Evolutionary conservation across 495 filamentous ascomycete species (phyloP), one percentile per base, ranked within the genome.

Genomic region (Penicillium angulare): DNA sequence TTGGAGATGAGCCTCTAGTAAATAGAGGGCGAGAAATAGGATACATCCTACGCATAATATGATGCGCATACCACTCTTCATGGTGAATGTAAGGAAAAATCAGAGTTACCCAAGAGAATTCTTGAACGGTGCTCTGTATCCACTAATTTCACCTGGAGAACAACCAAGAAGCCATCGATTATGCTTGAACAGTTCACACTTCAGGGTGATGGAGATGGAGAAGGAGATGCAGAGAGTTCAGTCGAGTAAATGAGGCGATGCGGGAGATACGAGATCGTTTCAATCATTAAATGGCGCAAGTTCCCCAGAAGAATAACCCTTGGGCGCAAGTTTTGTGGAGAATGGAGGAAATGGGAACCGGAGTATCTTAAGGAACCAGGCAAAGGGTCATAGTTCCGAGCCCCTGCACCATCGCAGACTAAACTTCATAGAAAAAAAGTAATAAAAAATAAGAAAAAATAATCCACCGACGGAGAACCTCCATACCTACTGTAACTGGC

Each of bases 11-110:
- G 56, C 48, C 35, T 71, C 67, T 20, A 77, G 31, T 17, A 76
- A 51, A 12, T 68, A 71, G n/a, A 74, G 47, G 1, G 66, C 55
- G 33, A 69, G 57, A 17, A 71, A 21, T 13, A 74, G 43, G 2
- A 75, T 17, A 6, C 68, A n/a, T 0, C 49, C 48, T 9, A 59
- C 53, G 45, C 64, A 69, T 41, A 72, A 32, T 32, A 62, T 52
- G 38, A 79, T 44, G 12, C 75, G 72, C 44, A 63, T 29, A 38
- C 63, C 58, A 26, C 67, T 60, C 63, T 62, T 67, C 75, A 78
- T 78, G 35, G 33, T 72, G 64, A 53, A 40, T 22, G 10, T 17
- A 22, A 31, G 29, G 22, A 47, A 20, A n/a, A 31, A 31, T 31
- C 13, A 6, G 27, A 31, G 13, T 10, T 24, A 15, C 23, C 20